These are phyloP conservation scores for Heimioporus sp. DNA, from an alignment of 768 basidiomycete species.

Conservation along the genomic window DNA sequence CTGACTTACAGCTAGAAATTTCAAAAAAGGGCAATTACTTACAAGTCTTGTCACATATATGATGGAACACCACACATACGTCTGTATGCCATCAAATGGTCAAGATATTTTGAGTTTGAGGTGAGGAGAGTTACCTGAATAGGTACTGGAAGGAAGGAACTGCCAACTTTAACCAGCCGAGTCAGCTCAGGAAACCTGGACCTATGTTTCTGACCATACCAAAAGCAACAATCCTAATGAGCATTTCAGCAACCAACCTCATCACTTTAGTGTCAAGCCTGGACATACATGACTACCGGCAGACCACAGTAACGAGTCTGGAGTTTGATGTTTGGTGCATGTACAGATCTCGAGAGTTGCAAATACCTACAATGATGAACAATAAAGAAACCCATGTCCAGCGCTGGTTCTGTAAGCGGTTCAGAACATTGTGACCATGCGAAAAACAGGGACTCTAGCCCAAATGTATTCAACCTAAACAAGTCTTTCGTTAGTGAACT, in stretches of 20 bases:
- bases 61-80: not conserved
- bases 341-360: too few relatives aligned
- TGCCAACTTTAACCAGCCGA: not conserved
- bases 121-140: not conserved
- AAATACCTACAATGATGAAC: too few relatives aligned
- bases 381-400: too few relatives aligned
- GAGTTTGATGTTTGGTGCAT: not conserved
- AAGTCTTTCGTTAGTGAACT: too few relatives aligned
- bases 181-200: not conserved
- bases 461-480: too few relatives aligned
- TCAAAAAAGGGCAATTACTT: too few relatives aligned
- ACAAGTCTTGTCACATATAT: too few relatives aligned
- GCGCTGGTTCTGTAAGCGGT: too few relatives aligned
- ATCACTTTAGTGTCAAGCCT: too few relatives aligned
- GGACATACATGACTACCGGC: not conserved
- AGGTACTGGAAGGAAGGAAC: not conserved
- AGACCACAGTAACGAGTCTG: not conserved
- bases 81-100: not conserved
- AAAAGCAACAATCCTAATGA: not conserved
- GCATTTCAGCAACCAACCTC: not conserved
- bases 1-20: not conserved
- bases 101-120: too few relatives aligned
- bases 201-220: not conserved
- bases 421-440: too few relatives aligned
- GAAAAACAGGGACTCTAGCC: too few relatives aligned